phyloP scores from a whole-genome alignment of 1,284 basidiomycete species.

The Pyrrhoderma lamaoense region DNA sequence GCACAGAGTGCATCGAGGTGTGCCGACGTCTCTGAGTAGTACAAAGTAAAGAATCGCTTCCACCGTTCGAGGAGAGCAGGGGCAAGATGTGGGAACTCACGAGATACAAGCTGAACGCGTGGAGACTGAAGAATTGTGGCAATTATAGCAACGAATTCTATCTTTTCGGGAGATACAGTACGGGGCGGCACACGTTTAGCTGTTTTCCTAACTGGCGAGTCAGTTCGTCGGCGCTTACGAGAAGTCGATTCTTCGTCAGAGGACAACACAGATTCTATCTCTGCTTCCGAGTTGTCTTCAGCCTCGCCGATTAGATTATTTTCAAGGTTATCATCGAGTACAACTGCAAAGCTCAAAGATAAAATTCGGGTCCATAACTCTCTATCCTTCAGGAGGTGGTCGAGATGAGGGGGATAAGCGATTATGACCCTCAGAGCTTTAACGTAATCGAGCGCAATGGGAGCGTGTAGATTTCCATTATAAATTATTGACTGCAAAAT shows the following conservation, averaged over 20 bases:
- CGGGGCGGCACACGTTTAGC: conserved; percentile 20
- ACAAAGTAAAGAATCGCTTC: conserved; percentile 56
- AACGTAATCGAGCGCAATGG: conserved; percentile 73
- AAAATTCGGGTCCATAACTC: conserved; percentile 63
- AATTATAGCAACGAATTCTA: conserved; percentile 64
- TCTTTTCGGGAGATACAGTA: conserved; percentile 52
- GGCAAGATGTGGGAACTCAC: conserved; percentile 33
- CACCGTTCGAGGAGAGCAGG: conserved; percentile 57
- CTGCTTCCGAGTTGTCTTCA: conserved; percentile 23
- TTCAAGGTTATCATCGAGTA: conserved; percentile 58
- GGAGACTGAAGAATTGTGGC: conserved; percentile 57
- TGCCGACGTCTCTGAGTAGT: conserved; percentile 64
- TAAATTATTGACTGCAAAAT: conserved; percentile 57
- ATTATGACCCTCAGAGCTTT: conserved; percentile 68
- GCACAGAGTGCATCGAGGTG: conserved; percentile 66
- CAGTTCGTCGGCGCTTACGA: conserved; percentile 4
- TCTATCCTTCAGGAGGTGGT: conserved; percentile 51
- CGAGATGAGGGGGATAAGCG: conserved; percentile 66
- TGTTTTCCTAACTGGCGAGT: not conserved
- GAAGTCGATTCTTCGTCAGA: conserved; percentile 20
- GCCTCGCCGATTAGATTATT: conserved; percentile 35
- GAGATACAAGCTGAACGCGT: conserved; percentile 45
- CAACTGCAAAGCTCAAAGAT: conserved; percentile 67
- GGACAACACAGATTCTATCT: conserved; percentile 20
- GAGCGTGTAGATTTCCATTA: conserved; percentile 48